These are phyloP conservation scores for Globisporangium polare DNA, from an alignment of 352 stramenopile genomes.

Conservation along the genomic window DNA sequence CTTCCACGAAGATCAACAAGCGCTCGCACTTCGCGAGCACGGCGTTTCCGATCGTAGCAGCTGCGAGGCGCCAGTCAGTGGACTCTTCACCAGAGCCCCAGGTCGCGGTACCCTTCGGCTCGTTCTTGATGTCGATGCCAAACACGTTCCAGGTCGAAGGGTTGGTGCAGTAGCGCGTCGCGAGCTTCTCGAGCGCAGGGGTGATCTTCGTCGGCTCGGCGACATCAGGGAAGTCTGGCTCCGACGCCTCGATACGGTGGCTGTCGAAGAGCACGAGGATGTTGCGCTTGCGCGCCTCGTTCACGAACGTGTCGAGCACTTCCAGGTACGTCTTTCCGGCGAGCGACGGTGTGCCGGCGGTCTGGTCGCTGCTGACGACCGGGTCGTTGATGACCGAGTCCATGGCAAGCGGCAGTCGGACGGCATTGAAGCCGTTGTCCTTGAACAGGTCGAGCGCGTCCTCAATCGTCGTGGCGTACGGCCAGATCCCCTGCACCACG, in stretches of 20 bases:
- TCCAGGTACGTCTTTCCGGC: constrained; percentile 56
- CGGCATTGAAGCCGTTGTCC: constrained; percentile 48
- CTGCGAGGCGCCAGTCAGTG: constrained; percentile 67
- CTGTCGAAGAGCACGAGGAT: constrained; percentile 72
- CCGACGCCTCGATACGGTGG: constrained; percentile 50
- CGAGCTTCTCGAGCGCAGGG: constrained; percentile 46
- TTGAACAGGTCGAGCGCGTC: constrained; percentile 44
- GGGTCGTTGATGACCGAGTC: constrained; percentile 53
- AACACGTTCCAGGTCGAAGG: constrained; percentile 67
- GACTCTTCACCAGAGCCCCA: constrained; percentile 53
- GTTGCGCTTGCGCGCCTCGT: constrained; percentile 52
- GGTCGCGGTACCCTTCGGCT: constrained; percentile 61
- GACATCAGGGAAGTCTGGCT: constrained; percentile 58
- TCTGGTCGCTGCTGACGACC: constrained; percentile 41
- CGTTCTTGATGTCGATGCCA: constrained; percentile 77
- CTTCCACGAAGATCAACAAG: constrained; percentile 70
- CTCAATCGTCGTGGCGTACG: constrained; percentile 52
- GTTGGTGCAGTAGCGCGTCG: constrained; percentile 60
- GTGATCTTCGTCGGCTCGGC: constrained; percentile 50
- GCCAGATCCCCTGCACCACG: constrained; percentile 62
- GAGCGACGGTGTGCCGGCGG: constrained; percentile 31
- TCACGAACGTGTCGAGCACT: constrained; percentile 54
- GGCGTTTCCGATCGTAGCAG: constrained; percentile 61
- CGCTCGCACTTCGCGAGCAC: constrained; percentile 58
- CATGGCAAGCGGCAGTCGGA: constrained; percentile 64